A percentile compares a stretch with the other conserved stretches of the same genome.
Conservation (phyloP, 2,329 filamentous ascomycete species). For the Dendrostoma leiphaemia region DNA sequence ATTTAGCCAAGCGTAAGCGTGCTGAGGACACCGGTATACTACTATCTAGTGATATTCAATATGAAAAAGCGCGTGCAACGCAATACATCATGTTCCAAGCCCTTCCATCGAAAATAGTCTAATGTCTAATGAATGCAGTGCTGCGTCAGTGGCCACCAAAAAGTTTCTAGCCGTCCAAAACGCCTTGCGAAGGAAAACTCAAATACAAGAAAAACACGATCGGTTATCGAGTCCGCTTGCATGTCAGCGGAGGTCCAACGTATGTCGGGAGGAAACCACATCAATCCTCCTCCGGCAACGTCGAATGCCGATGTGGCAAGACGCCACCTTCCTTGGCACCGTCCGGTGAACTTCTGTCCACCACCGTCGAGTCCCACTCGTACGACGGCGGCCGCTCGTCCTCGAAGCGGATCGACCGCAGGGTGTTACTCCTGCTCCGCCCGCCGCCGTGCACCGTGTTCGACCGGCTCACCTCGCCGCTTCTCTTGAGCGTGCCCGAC, state of each 20-base stretch:
- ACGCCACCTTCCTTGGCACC: neutral
- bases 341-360: slow-evolving; percentile 7
- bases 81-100: neutral
- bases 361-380: slow-evolving; percentile 14
- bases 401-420: slow-evolving; percentile 6
- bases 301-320: neutral
- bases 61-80: neutral
- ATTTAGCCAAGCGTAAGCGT: too few species aligned
- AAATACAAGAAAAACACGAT: neutral
- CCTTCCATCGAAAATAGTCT: neutral
- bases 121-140: slow-evolving; percentile 10
- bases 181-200: slow-evolving; percentile 11
- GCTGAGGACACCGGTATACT: slow-evolving; percentile 1
- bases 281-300: neutral
- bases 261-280: neutral
- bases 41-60: slow-evolving; percentile 7
- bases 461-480: slow-evolving; percentile 3
- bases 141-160: neutral
- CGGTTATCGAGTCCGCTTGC: too few species aligned
- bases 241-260: neutral
- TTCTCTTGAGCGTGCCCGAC: slow-evolving; percentile 5
- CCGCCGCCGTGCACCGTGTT: slow-evolving; percentile 2
- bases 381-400: slow-evolving; percentile 15
- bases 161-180: slow-evolving; percentile 14
- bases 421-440: slow-evolving; percentile 9